These are phyloP conservation scores for Penicillium sp. DNA, from an alignment of 2,329 filamentous ascomycete genomes.

Conservation along the genomic window DNA sequence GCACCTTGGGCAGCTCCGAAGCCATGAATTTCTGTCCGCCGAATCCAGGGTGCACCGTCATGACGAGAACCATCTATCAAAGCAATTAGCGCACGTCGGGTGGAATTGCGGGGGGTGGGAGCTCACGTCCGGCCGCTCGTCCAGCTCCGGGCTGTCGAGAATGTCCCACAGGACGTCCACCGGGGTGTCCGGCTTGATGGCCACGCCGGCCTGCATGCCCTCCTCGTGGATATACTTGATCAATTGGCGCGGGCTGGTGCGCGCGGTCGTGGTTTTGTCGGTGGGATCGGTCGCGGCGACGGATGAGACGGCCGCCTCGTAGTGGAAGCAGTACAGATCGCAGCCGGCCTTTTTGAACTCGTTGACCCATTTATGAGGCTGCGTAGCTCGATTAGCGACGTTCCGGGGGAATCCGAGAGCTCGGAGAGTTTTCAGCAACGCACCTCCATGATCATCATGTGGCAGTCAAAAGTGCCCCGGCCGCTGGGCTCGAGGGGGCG, in stretches of 20 bases:
- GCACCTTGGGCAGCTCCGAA: slow-evolving; percentile 89
- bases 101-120: slow-evolving; percentile 1
- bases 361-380: slow-evolving; percentile 98
- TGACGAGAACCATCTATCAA: slow-evolving; percentile 88
- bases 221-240: slow-evolving; percentile 86
- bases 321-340: slow-evolving; percentile 99
- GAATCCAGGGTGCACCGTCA: slow-evolving; percentile 97
- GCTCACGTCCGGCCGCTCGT: slow-evolving; percentile 83
- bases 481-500: slow-evolving; percentile 67
- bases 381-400: slow-evolving; percentile 2
- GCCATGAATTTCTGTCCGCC: slow-evolving; percentile 99
- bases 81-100: slow-evolving; percentile 6
- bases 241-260: slow-evolving; percentile 79
- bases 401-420: slow-evolving; percentile 3
- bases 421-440: slow-evolving; percentile 14
- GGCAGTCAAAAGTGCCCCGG: slow-evolving; percentile 95
- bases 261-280: slow-evolving; percentile 60
- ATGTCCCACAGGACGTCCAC: slow-evolving; percentile 93
- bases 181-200: slow-evolving; percentile 87
- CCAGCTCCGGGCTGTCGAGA: slow-evolving; percentile 67
- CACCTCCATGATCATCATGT: slow-evolving; percentile 99
- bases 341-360: slow-evolving; percentile 92
- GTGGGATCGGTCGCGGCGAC: slow-evolving; percentile 79
- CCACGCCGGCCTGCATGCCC: slow-evolving; percentile 87
- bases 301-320: slow-evolving; percentile 84